Percentiles rank a stretch among this genome's conserved stretches.
Conservation (phyloP, 1,284 basidiomycete species). For the Ganoderma leucocontextum region DNA sequence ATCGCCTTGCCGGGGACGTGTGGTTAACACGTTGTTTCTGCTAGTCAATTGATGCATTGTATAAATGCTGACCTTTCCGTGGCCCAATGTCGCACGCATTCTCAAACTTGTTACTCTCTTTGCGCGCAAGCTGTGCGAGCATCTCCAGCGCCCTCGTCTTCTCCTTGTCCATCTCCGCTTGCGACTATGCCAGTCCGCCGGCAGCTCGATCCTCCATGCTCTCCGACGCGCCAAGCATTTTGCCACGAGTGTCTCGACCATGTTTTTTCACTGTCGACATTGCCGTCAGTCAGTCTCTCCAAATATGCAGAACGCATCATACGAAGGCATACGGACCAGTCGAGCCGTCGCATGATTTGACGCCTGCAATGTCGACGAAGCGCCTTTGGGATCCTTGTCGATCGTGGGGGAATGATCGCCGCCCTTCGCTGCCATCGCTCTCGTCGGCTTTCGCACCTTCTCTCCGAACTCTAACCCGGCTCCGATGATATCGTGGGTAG, state of each 20-base stretch:
- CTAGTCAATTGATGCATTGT: not conserved
- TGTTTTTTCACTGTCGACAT: conserved; percentile 2
- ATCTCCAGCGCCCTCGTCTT: conserved; percentile 28
- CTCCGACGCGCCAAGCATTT: conserved; percentile 26
- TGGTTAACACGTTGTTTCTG: conserved; percentile 22
- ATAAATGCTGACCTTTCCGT: not conserved
- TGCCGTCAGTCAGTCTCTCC: not conserved
- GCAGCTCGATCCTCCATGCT: conserved; percentile 17
- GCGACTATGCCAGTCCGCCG: not conserved
- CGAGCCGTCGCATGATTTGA: not conserved
- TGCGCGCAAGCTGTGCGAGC: conserved; percentile 11
- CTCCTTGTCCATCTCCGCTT: conserved; percentile 17
- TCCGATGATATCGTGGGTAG: conserved; percentile 14
- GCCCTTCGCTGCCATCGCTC: conserved; percentile 9
- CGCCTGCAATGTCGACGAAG: not conserved
- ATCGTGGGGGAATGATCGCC: not conserved
- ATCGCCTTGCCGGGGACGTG: conserved; percentile 22
- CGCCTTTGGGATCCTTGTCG: conserved; percentile 16
- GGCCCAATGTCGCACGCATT: not conserved
- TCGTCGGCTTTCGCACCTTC: conserved; percentile 11
- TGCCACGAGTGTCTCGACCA: conserved; percentile 30
- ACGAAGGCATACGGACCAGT: not conserved
- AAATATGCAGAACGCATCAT: not conserved
- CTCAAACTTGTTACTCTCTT: conserved; percentile 7
- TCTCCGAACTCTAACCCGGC: conserved; percentile 11